Evolutionary conservation across 2,329 filamentous ascomycete genomes (phyloP).

Genomic region (Phyllosticta citribraziliensis): DNA sequence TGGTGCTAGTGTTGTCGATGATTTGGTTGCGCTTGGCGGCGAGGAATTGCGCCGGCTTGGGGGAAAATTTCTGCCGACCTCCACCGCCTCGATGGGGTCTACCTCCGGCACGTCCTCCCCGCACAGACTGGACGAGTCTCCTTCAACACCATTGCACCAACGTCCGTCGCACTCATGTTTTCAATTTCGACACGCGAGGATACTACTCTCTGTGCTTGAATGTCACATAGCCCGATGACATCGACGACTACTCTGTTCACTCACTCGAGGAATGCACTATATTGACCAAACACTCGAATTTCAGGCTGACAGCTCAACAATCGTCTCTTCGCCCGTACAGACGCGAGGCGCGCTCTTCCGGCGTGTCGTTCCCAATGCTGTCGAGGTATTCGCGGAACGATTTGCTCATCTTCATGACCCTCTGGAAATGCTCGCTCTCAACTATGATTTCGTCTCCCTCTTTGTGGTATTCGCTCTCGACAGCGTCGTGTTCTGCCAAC

Average conservation of each 20-base stretch:
- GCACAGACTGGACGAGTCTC: too few species aligned
- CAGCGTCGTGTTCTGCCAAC: constrained; percentile 13
- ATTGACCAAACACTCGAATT: too few species aligned
- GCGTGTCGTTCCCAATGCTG: not conserved
- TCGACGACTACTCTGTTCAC: too few species aligned
- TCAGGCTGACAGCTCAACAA: not conserved
- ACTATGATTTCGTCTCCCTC: constrained; percentile 1
- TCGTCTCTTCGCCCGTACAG: not conserved
- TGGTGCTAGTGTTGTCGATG: not conserved
- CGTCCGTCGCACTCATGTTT: too few species aligned
- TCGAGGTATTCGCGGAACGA: constrained; percentile 3
- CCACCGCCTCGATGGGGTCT: not conserved
- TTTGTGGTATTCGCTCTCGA: not conserved
- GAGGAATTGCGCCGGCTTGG: not conserved
- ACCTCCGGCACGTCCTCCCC: too few species aligned
- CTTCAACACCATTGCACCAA: too few species aligned
- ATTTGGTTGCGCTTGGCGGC: not conserved
- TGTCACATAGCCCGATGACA: too few species aligned
- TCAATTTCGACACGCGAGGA: too few species aligned
- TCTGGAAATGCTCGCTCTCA: not conserved
- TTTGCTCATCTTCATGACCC: constrained; percentile 5
- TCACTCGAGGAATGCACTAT: too few species aligned
- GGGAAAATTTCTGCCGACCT: not conserved
- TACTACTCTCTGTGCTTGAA: too few species aligned
- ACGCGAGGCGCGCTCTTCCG: not conserved